Percentiles rank a stretch among this genome's conserved stretches.
Conservation (phyloP, 129 eudicot species). For the Erigeron canadensis region DNA sequence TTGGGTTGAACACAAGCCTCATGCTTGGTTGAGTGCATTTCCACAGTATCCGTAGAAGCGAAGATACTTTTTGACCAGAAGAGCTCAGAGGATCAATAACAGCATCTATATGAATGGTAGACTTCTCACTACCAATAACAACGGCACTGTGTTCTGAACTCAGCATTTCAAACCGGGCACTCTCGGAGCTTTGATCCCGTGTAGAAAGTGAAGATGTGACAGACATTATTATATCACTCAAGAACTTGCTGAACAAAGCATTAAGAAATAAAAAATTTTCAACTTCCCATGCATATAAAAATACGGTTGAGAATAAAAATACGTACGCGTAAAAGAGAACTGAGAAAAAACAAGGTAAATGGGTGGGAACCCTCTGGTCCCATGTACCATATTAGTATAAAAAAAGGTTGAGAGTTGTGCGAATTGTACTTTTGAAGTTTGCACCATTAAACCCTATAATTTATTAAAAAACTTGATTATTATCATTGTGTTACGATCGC, state of each 20-base stretch:
- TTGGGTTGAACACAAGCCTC: constrained; percentile 85
- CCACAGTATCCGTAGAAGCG: constrained; percentile 67
- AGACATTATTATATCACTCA: constrained; percentile 78
- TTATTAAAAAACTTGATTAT: neutral
- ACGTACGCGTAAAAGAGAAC: neutral
- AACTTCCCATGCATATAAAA: constrained; percentile 8
- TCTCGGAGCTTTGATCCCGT: constrained; percentile 81
- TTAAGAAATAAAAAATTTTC: neutral
- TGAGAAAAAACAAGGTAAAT: no score
- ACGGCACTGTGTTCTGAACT: constrained; percentile 76
- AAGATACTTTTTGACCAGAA: constrained; percentile 85
- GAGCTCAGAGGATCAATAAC: constrained; percentile 95
- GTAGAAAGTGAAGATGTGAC: constrained; percentile 79
- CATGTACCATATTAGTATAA: no score
- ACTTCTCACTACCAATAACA: constrained; percentile 50
- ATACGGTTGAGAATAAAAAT: neutral
- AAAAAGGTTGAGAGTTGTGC: neutral
- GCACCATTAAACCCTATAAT: neutral
- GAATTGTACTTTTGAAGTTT: neutral
- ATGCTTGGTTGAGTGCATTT: constrained; percentile 87
- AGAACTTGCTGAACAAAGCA: constrained; percentile 64
- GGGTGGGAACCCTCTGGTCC: neutral
- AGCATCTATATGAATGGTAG: constrained; percentile 88
- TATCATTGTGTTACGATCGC: no score
- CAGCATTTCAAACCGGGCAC: constrained; percentile 91